Base-by-base conservation (phyloP, 176 grass and related monocot genomes). In the Typha latifolia region DNA sequence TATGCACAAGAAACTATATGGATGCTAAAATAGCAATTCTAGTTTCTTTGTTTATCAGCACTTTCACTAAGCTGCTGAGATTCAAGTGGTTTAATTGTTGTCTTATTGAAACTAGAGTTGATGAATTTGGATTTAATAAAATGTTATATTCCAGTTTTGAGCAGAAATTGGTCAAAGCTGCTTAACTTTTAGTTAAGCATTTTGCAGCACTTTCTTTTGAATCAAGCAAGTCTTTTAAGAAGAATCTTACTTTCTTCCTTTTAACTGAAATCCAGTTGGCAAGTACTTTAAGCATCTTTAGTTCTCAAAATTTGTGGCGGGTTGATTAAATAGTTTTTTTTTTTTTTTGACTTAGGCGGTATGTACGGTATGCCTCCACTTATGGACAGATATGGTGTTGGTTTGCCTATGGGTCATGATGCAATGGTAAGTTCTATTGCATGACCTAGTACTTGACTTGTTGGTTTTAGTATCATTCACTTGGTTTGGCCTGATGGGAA, bases 331-430 rank as follows among this genome's bases (percentile, higher is more conserved):
- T 67, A 1, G 18, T 47, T 62, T 59, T 79, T 67, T 20, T 73
- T 82, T 27, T 51, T 27, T 66, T 70, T 12, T 67, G 68, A 37
- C 29, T 75, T 66, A 95, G 90, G 90, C 81, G 82, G 83, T 72
- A 84, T 90, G 80, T 95, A 95, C 56, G 83, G 90, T 57, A 81
- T 89, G 70, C 77, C 83, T 12, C 78, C 78, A 53, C 66, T 81
- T 19, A 81, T 89, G 72, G 90, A 95, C 20, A 78, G 86, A 72
- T 95, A 95, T 71, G 65, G 80, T 53, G 70, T 90, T 62, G 69
- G 77, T 68, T 68, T 89, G 71, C 83, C 62, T 52, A 53, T 70
- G 66, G 64, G 74, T 67, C 82, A 84, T 67, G 68, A 83, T 71
- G 43, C 71, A 68, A 81, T 95, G 82, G 90, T 95, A 86, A 20